These are phyloP conservation scores for Jacaranda copaia DNA, from an alignment of 257 asterid species.

Conservation along the genomic window DNA sequence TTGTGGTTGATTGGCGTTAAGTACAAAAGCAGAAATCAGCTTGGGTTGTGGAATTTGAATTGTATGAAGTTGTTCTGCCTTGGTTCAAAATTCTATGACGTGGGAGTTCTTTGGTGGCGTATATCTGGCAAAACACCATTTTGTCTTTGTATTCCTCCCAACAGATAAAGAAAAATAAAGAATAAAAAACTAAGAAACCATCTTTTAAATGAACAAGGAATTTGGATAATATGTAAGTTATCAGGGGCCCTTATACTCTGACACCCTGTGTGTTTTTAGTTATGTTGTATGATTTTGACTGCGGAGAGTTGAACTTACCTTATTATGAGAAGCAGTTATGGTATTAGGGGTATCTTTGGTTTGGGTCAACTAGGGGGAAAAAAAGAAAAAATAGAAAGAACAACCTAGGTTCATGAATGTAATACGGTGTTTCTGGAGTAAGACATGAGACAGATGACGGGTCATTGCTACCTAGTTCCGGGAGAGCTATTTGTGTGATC, in stretches of 20 bases:
- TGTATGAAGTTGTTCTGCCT: conserved; percentile 20
- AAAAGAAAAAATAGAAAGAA: too few relatives aligned
- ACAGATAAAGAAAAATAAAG: neutral
- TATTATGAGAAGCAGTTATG: neutral
- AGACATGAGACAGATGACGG: too few relatives aligned
- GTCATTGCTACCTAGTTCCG: neutral
- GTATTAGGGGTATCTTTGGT: neutral
- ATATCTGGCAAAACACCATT: neutral
- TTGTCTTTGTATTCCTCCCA: neutral
- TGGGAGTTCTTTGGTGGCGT: conserved; percentile 17
- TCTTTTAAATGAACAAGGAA: conserved; percentile 8
- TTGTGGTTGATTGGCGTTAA: conserved; percentile 27
- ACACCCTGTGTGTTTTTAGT: neutral
- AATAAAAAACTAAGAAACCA: neutral
- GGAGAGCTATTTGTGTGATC: neutral
- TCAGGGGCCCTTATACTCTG: neutral
- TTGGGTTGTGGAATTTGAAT: neutral
- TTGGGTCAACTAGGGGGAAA: neutral
- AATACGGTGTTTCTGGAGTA: too few relatives aligned
- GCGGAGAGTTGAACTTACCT: conserved; percentile 7
- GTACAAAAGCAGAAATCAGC: neutral
- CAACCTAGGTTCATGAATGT: neutral
- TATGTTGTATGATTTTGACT: conserved; percentile 17
- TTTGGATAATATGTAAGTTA: neutral
- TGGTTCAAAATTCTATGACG: neutral